Percentiles rank a stretch among this genome's conserved stretches.
phyloP scores from a whole-genome alignment of 2,329 filamentous ascomycete species.

The Paracamarosporium sp. region DNA sequence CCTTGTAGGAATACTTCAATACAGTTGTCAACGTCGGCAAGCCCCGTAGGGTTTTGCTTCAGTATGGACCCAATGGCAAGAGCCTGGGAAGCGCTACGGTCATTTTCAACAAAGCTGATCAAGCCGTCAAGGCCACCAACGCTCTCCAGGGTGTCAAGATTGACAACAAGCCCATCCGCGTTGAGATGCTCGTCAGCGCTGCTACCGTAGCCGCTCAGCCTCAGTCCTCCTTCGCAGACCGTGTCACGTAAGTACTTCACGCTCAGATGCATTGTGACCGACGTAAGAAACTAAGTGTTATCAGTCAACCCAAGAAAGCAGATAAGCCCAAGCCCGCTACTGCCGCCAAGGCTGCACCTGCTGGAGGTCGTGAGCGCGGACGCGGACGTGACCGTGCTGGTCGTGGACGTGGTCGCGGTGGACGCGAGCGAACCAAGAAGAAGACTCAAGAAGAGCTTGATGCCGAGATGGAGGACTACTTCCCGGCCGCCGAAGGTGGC shows the following conservation, averaged over 20 bases:
- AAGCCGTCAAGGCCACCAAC: slow-evolving; percentile 82
- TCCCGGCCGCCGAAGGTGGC: slow-evolving; percentile 60
- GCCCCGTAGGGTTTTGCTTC: slow-evolving; percentile 89
- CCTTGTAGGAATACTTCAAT: slow-evolving; percentile 91
- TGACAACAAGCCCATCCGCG: slow-evolving; percentile 90
- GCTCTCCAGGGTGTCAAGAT: slow-evolving; percentile 88
- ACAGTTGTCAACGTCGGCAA: slow-evolving; percentile 87
- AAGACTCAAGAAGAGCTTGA: slow-evolving; percentile 97
- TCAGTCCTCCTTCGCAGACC: slow-evolving; percentile 77
- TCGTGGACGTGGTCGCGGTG: slow-evolving; percentile 55
- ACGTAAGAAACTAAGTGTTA: slow-evolving; percentile 13
- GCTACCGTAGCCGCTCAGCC: slow-evolving; percentile 72
- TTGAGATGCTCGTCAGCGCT: slow-evolving; percentile 88
- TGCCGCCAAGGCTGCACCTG: slow-evolving; percentile 69
- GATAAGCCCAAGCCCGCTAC: slow-evolving; percentile 74
- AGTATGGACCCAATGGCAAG: slow-evolving; percentile 89
- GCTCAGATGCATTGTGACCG: not conserved
- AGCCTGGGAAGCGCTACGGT: slow-evolving; percentile 94
- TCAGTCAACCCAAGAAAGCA: slow-evolving; percentile 66
- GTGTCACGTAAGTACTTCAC: slow-evolving; percentile 70
- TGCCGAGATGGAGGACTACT: slow-evolving; percentile 98
- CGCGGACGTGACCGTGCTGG: slow-evolving; percentile 48
- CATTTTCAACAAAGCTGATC: slow-evolving; percentile 80
- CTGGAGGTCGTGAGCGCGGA: slow-evolving; percentile 50
- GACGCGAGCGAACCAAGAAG: slow-evolving; percentile 70